Evolutionary conservation across 202 grass and related monocot species (phyloP).

Genomic region (Setaria viridis): DNA sequence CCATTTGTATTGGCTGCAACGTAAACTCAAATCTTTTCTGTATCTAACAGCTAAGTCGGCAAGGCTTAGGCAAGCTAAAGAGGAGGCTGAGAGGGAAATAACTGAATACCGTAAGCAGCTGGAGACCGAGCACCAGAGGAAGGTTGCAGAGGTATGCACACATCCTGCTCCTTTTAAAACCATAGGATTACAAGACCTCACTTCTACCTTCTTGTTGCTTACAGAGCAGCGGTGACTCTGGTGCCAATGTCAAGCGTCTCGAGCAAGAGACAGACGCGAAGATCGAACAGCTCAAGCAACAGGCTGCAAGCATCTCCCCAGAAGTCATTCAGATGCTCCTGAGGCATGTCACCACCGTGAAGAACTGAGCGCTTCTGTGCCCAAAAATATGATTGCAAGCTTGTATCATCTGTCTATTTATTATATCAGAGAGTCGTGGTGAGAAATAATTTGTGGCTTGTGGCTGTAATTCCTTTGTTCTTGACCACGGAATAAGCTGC

Average conservation of each 20-base stretch:
- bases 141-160: slow-evolving; percentile 66
- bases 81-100: slow-evolving; percentile 72
- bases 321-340: slow-evolving; percentile 80
- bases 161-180: background rate
- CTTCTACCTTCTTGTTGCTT: background rate
- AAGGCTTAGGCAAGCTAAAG: slow-evolving; percentile 72
- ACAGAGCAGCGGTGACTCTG: slow-evolving; percentile 73
- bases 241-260: slow-evolving; percentile 72
- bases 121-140: slow-evolving; percentile 66
- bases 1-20: background rate
- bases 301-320: slow-evolving; percentile 55
- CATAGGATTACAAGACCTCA: background rate
- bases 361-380: slow-evolving; percentile 35
- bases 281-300: slow-evolving; percentile 55
- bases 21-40: slow-evolving; percentile 9
- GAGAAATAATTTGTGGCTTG: background rate
- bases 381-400: background rate
- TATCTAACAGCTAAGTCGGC: slow-evolving; percentile 57
- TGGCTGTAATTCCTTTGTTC: slow-evolving; percentile 15
- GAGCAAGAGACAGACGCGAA: slow-evolving; percentile 66
- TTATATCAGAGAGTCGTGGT: slow-evolving; percentile 6
- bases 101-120: slow-evolving; percentile 63
- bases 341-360: slow-evolving; percentile 71
- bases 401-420: background rate
- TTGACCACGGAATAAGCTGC: slow-evolving; percentile 28